Conservation (phyloP, 2,329 filamentous ascomycete genomes). For the Lasiodiplodia gonubiensis region DNA sequence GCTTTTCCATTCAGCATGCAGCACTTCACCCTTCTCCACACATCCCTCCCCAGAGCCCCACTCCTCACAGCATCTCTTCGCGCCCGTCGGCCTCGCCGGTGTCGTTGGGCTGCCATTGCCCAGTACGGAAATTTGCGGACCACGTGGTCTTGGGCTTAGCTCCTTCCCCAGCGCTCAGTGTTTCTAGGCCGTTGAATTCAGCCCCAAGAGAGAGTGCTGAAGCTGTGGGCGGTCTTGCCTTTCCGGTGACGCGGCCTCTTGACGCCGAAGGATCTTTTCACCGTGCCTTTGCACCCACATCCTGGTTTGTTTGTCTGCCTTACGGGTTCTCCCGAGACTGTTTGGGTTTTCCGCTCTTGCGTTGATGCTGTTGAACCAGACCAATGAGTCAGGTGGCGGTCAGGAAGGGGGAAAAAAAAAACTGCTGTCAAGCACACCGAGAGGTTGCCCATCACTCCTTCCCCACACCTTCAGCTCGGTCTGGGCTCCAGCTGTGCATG, state of each 20-base stretch:
- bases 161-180: neutral
- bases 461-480: neutral
- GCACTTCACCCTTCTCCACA: neutral
- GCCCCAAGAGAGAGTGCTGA: neutral
- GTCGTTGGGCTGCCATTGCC: neutral
- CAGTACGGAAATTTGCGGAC: neutral
- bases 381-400: neutral
- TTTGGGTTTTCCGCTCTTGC: neutral
- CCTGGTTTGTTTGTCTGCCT: neutral
- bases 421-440: neutral
- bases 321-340: neutral
- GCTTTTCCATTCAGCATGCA: neutral
- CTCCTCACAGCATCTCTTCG: conserved; percentile 3
- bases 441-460: neutral
- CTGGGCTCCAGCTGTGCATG: neutral
- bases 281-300: neutral
- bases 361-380: neutral
- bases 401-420: neutral
- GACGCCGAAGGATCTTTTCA: neutral
- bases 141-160: conserved; percentile 3
- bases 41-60: neutral
- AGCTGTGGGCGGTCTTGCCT: too few species aligned
- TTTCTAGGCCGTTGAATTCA: neutral
- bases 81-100: conserved; percentile 6
- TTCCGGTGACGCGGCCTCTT: neutral